Conservation (phyloP, 1,284 basidiomycete species). For the Trametes hirsuta region DNA sequence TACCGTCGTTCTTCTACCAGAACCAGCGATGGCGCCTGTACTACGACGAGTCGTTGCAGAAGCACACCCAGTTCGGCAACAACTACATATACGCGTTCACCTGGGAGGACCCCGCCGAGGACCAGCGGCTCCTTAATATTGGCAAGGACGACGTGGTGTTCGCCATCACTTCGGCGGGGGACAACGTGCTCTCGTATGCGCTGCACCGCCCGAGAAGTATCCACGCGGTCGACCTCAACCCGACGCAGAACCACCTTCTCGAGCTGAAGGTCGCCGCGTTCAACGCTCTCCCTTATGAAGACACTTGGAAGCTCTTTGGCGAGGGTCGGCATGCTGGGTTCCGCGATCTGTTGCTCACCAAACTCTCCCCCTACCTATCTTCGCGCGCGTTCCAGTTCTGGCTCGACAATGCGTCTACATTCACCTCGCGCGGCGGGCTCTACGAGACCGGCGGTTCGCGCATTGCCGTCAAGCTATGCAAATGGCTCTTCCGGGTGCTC, state of each 20-base stretch:
- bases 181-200: slow-evolving; percentile 28
- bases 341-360: slow-evolving; percentile 22
- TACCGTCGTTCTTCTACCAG: slow-evolving; percentile 28
- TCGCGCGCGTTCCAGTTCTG: slow-evolving; percentile 28
- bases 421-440: slow-evolving; percentile 22
- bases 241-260: slow-evolving; percentile 27
- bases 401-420: slow-evolving; percentile 22
- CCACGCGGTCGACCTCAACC: slow-evolving; percentile 29
- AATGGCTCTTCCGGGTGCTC: slow-evolving; percentile 24
- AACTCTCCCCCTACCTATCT: slow-evolving; percentile 27
- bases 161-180: slow-evolving; percentile 28
- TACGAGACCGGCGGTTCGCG: slow-evolving; percentile 29
- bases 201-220: slow-evolving; percentile 23
- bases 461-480: slow-evolving; percentile 26
- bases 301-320: slow-evolving; percentile 26
- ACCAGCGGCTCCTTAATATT: slow-evolving; percentile 26
- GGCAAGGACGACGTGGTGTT: slow-evolving; percentile 27
- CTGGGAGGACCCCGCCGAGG: slow-evolving; percentile 29
- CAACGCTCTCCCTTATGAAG: slow-evolving; percentile 20
- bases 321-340: slow-evolving; percentile 23
- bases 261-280: slow-evolving; percentile 29
- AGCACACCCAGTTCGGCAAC: slow-evolving; percentile 28
- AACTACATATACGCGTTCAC: slow-evolving; percentile 28
- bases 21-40: slow-evolving; percentile 28
- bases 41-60: slow-evolving; percentile 27